Evolutionary conservation across 768 basidiomycete genomes (phyloP), one percentile per base, ranked within the genome.

Genomic region (Cubamyces lactineus): DNA sequence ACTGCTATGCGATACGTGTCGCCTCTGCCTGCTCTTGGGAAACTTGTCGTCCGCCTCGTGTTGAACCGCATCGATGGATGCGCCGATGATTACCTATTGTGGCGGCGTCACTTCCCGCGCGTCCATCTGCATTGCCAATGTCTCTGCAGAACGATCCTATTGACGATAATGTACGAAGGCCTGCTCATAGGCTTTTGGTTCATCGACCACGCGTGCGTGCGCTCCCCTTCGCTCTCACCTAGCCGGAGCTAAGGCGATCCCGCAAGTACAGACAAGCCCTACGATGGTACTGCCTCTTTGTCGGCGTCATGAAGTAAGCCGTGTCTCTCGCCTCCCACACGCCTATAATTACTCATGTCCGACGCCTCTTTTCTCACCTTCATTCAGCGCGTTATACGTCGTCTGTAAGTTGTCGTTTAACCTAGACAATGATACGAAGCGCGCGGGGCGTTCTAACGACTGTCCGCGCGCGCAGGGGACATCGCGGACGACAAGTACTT

Each of bases 161-260:
- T 96, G 43, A 95, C 92, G 23, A 67, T 92, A 23, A 72, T 86
- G 11, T 96, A 93, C 67, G 94, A 97, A 74, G 94, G 84, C 9
- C 76, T 97, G 23, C 79, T 98, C 49, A 84, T 98, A 59, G 95
- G 92, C 0, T 92, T 98, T 66, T 97, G 96, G 95, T 97, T 96
- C 72, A 86, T 95, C 46, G 93, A 89, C 70, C 96, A 98, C 73
- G 94, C 82, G 93, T 89, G 73, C 66, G 88, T 80, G 54, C 47
- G 41, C 58, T 64, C 50, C 51, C 40, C 11, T 34, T 53, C 19
- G 26, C 53, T 26, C 52, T 19, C 9, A 24, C 24, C 9, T 3
- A 24, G 11, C 8, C 40, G 17, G 6, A 41, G 5, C 43, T 45
- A 51, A 95, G 8, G 24, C 49, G 17, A 8, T 11, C 2, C 4